phyloP scores from a whole-genome alignment of 2,329 filamentous ascomycete genomes.

The Endoconidiophora polonica region DNA sequence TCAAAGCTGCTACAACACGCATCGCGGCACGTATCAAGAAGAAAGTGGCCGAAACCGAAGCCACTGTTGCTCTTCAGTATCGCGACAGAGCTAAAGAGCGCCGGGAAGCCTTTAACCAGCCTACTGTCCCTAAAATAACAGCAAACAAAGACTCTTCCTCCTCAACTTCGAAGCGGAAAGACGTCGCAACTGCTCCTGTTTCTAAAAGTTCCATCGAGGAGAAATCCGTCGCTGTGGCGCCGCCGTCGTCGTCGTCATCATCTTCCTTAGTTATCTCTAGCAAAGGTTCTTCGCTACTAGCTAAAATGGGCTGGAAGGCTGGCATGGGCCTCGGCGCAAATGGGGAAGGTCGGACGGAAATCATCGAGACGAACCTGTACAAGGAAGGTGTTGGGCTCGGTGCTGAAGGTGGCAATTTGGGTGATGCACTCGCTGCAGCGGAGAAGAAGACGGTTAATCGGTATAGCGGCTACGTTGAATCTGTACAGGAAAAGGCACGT shows the following conservation, averaged over 20 bases:
- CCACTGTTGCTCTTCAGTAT: constrained; percentile 25
- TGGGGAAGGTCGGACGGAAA: constrained; percentile 45
- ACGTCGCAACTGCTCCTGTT: neutral
- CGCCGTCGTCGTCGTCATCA: constrained; percentile 14
- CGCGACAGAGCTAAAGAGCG: constrained; percentile 54
- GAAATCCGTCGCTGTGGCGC: constrained; percentile 6
- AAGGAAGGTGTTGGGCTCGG: constrained; percentile 52
- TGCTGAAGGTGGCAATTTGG: constrained; percentile 50
- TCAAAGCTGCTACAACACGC: constrained; percentile 31
- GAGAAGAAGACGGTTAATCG: constrained; percentile 41
- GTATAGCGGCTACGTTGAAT: constrained; percentile 45
- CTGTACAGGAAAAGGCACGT: constrained; percentile 48
- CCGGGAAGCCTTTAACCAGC: constrained; percentile 44
- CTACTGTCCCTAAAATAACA: constrained; percentile 30
- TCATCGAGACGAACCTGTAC: constrained; percentile 48
- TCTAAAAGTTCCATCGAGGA: neutral
- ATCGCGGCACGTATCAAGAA: constrained; percentile 20
- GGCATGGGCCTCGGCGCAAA: constrained; percentile 49
- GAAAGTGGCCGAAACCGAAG: constrained; percentile 16
- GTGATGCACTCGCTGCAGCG: constrained; percentile 49
- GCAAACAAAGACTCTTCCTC: constrained; percentile 8
- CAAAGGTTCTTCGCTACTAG: constrained; percentile 50
- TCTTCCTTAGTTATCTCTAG: constrained; percentile 17
- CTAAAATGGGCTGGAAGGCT: constrained; percentile 56
- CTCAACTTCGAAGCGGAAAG: constrained; percentile 21